A percentile compares a stretch with the other conserved stretches of the same genome.
phyloP scores from a whole-genome alignment of 306 rosid species.

The Potentilla sterilis region DNA sequence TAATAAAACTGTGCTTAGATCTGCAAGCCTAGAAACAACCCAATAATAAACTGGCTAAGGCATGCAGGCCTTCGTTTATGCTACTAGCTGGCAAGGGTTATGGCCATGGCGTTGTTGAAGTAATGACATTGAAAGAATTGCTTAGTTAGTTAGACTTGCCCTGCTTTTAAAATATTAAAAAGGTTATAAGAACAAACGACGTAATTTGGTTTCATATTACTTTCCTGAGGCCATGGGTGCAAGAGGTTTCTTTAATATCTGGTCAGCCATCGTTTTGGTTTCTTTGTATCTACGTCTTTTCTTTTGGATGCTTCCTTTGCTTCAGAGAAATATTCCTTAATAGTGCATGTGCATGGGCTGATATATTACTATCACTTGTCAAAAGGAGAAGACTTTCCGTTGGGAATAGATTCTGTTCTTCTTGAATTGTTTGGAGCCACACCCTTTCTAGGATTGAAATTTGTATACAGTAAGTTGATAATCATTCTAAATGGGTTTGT shows the following conservation, averaged over 20 bases:
- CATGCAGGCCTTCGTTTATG: neutral
- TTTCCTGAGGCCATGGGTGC: conserved; percentile 1
- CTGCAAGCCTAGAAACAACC: neutral
- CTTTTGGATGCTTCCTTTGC: neutral
- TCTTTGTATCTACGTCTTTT: neutral
- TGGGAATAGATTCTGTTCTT: conserved; percentile 25
- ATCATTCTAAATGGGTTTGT: conserved; percentile 26
- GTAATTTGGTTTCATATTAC: neutral
- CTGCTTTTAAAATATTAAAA: neutral
- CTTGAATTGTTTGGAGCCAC: conserved; percentile 19
- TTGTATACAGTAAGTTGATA: conserved; percentile 17
- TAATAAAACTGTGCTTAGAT: neutral
- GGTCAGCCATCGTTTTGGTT: conserved; percentile 1
- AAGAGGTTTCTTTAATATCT: conserved; percentile 12
- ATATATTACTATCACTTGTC: neutral
- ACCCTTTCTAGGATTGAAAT: conserved; percentile 17
- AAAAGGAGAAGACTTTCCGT: neutral
- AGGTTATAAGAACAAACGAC: neutral
- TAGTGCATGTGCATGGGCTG: conserved; percentile 3
- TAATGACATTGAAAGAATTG: neutral
- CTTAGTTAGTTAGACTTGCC: neutral
- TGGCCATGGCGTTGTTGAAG: neutral
- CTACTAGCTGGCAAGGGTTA: neutral
- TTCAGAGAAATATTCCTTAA: conserved; percentile 5
- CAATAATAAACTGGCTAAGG: neutral